Base-by-base conservation (phyloP, 1,284 basidiomycete species). In the Butyriboletus appendiculatus region DNA sequence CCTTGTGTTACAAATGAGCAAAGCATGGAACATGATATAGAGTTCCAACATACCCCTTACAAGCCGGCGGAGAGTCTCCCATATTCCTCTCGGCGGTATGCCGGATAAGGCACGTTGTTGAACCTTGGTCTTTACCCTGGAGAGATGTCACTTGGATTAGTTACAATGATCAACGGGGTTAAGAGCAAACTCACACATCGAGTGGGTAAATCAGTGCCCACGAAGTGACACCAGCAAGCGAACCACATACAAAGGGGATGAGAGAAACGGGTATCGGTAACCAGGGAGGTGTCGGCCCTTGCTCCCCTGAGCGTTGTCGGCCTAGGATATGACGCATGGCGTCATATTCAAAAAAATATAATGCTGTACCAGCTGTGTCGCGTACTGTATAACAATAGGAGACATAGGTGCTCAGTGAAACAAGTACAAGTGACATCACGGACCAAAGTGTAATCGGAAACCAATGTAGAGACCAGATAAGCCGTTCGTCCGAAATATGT, bases 321-420 rank as follows among this genome's bases (percentile, higher is more conserved):
- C 88, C 89, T 49, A 92, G 76, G 16, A 92, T 60, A 73, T 90
- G 83, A 40, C 92, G 86, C 77, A 93, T 82, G 16, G 86, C 86
- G 62, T 95, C 93, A 66, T 95, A 95, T 68, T 93, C 90, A 40
- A 91, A 78, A 70, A 95, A 95, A 68, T 95, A 95, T 26, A 94
- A 74, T 4, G 87, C 86, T 10, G 93, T 94, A 45, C 92, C 93
- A 52, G 81, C 72, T 33, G 88, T 92, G 68, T 94, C 91, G 52
- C 91, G 84, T 50, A 90, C 88, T 92, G 43, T 38, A 48, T 18
- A 11, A 38, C 30, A n/a, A 62, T 48, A 50, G 33, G 57, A 54
- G 43, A 32, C n/a, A 49, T 42, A 3, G 2, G 46, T 37, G 14
- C n/a, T 46, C 24, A 48, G 16, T 39, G 15, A 30, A 37, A 44